Evolutionary conservation across 768 basidiomycete species (phyloP).

Genomic region (Phanerochaete sordida): DNA sequence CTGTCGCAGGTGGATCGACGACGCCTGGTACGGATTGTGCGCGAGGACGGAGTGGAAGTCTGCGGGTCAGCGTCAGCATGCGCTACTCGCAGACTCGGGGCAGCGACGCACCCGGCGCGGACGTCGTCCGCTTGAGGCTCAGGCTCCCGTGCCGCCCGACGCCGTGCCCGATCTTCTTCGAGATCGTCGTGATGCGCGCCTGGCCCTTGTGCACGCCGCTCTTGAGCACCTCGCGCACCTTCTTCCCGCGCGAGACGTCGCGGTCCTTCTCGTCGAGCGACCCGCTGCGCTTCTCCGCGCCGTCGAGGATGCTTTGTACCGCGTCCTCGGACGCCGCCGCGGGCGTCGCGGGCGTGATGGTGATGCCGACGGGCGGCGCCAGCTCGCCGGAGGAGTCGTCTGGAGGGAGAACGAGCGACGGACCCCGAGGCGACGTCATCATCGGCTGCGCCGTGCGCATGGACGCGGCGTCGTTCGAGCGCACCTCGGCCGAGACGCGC

Average conservation of each 20-base stretch:
- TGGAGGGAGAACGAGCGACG: not conserved
- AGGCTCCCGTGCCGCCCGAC: slow-evolving; percentile 49
- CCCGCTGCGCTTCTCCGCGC: slow-evolving; percentile 16
- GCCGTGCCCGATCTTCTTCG: slow-evolving; percentile 71
- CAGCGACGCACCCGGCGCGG: slow-evolving; percentile 56
- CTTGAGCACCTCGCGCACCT: slow-evolving; percentile 73
- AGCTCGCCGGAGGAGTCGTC: slow-evolving; percentile 7
- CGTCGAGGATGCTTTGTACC: too few species aligned
- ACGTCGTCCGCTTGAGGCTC: slow-evolving; percentile 53
- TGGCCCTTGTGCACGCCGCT: slow-evolving; percentile 71
- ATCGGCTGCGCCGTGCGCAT: slow-evolving; percentile 9
- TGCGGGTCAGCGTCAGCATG: slow-evolving; percentile 20
- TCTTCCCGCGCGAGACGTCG: slow-evolving; percentile 61
- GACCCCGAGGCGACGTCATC: not conserved
- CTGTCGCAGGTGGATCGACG: slow-evolving; percentile 80
- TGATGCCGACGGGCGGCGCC: slow-evolving; percentile 41
- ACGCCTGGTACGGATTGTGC: slow-evolving; percentile 66
- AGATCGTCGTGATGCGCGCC: slow-evolving; percentile 70
- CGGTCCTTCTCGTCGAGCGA: slow-evolving; percentile 29
- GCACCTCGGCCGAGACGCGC: slow-evolving; percentile 26
- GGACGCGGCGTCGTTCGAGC: slow-evolving; percentile 23
- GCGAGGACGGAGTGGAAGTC: slow-evolving; percentile 69
- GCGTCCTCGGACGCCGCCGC: slow-evolving; percentile 22
- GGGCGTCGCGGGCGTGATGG: slow-evolving; percentile 60
- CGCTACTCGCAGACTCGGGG: not conserved